Evolutionary conservation across 768 basidiomycete species (phyloP).

Genomic region (Rhizopogon rudus): DNA sequence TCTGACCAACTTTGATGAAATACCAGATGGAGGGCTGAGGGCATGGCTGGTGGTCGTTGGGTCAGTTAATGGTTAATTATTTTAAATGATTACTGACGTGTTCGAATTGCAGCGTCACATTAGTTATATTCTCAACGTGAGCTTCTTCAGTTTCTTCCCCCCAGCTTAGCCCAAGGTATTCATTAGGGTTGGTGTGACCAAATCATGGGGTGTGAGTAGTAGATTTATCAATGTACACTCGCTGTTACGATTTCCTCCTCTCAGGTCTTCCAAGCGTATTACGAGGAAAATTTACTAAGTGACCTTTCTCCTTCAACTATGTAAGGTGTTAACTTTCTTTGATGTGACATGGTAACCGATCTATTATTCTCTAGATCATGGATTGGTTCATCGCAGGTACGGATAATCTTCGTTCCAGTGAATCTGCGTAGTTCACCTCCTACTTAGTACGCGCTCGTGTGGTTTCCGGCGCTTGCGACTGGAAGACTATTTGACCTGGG

Average conservation of each 20-base stretch:
- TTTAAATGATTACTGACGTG: slow-evolving; percentile 19
- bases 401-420: slow-evolving; percentile 1
- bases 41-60: slow-evolving; percentile 27
- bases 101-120: slow-evolving; percentile 34
- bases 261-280: slow-evolving; percentile 72
- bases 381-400: slow-evolving; percentile 75
- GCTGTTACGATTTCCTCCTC: background rate
- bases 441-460: slow-evolving; percentile 54
- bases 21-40: slow-evolving; percentile 26
- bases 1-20: background rate
- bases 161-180: background rate
- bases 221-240: background rate
- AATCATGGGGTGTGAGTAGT: slow-evolving; percentile 69
- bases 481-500: slow-evolving; percentile 76
- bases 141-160: background rate
- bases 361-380: slow-evolving; percentile 47
- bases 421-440: background rate
- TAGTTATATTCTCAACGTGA: background rate
- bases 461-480: slow-evolving; percentile 55
- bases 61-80: slow-evolving; percentile 11
- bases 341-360: background rate
- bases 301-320: slow-evolving; percentile 57
- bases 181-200: slow-evolving; percentile 60
- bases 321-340: slow-evolving; percentile 28
- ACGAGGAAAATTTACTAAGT: slow-evolving; percentile 47